A percentile compares a stretch with the other conserved stretches of the same genome.
These are phyloP conservation scores for Coriaria nepalensis DNA, from an alignment of 306 rosid genomes.

Conservation along the genomic window DNA sequence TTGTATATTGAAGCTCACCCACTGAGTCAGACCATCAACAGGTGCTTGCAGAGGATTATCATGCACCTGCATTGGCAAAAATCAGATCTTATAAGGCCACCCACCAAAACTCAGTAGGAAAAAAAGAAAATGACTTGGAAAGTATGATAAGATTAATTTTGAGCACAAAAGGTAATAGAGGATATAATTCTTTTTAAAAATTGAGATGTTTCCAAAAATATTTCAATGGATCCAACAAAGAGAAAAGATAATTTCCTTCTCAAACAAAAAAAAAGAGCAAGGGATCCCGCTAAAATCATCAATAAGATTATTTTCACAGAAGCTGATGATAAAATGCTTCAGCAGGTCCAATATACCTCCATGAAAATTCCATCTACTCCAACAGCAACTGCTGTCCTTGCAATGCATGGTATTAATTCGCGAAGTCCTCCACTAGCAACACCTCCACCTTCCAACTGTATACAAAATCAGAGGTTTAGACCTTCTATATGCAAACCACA, in stretches of 20 bases:
- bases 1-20: conserved; percentile 46
- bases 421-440: conserved; percentile 99
- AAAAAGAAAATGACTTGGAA: neutral
- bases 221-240: neutral
- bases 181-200: neutral
- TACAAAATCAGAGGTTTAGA: conserved; percentile 19
- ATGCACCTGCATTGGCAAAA: conserved; percentile 52
- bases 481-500: conserved; percentile 4
- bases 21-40: conserved; percentile 94
- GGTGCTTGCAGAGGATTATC: conserved; percentile 93
- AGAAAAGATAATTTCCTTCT: neutral
- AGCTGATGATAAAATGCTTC: neutral
- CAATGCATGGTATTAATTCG: conserved; percentile 90
- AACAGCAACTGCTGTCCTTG: conserved; percentile 90
- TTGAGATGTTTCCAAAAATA: neutral
- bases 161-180: neutral
- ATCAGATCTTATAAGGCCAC: conserved; percentile 9
- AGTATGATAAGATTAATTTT: neutral
- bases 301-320: neutral
- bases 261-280: conserved; percentile 1
- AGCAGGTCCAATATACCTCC: conserved; percentile 50
- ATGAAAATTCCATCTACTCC: conserved; percentile 97
- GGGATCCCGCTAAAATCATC: neutral
- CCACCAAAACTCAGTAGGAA: conserved; percentile 11
- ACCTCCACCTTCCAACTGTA: conserved; percentile 90